Base-by-base conservation (phyloP, 176 grass and related monocot genomes). In the Oropetium thomaeum region DNA sequence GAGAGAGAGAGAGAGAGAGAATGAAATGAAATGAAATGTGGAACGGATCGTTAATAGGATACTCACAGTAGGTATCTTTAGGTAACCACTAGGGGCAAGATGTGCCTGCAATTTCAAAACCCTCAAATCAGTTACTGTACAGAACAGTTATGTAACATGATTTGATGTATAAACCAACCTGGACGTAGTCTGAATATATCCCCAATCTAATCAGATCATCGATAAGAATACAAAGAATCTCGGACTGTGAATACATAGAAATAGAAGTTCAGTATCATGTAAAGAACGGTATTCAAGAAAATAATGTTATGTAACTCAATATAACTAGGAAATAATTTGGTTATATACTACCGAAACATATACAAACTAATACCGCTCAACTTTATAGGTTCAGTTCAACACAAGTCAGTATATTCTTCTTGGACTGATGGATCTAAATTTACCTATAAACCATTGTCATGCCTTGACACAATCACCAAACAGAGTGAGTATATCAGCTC, bases 11-110 rank as follows among this genome's bases (percentile, higher is more conserved):
- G n/a, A n/a, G n/a, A n/a, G n/a, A n/a, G n/a, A n/a, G n/a, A n/a
- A n/a, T n/a, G n/a, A n/a, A 42, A 64, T 12, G 28, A 51, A 73
- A 79, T 62, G 22, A 77, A n/a, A 67, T 32, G 15, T 20, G 35
- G 13, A 78, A 79, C 10, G 16, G 49, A 74, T 59, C 17, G 37
- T 65, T 0, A 1, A 78, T 58, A 76, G 20, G 74, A 66, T 67
- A 87, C 93, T 87, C 70, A 97, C 93, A 40, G 90, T 97, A 73
- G 93, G 87, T 54, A 97, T 97, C 77, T 97, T 97, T 71, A 97
- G 59, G 87, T 97, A 93, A 39, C 93, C 93, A 37, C 85, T 92
- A 77, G 93, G 93, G 11, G 93, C 93, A 67, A 97, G 87, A 67
- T 97, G 93, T 49, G 80, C 79, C 93, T 97, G 93, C 41, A 71